Evolutionary conservation across 208 protist genomes (phyloP), one percentile per base, ranked within the genome.

Genomic region (Trypanosoma mega): DNA sequence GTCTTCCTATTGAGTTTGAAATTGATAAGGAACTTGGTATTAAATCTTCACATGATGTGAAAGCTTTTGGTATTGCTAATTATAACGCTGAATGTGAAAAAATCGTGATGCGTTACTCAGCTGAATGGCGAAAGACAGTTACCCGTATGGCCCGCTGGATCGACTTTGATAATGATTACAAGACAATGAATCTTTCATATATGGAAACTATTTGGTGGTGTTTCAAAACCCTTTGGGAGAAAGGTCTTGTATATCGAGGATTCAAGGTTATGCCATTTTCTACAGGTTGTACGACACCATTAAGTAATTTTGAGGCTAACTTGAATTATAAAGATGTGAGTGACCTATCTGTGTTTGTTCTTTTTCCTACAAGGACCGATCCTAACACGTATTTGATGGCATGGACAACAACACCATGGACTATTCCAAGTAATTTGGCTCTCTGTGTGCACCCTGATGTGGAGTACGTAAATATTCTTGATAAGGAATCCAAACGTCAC

Each of bases 191-290:
- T 69, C 58, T 90, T 5, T 74, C 66, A 14, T 99, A 99, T 86
- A 99, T 99, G 99, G 98, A 99, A 80, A 97, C 80, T 63, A 97
- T 99, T n/a, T 99, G 99, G 99, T 99, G 98, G 97, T 98, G 99
- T 1, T 99, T 99, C 77, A 87, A 90, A 50, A 66, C 98, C 70
- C 74, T 99, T 11, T 98, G 82, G 76, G 77, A 99, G n/a, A 98
- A 99, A 72, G 84, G 74, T 31, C 78, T 99, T 5, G 97, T 99
- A 20, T 99, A 99, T 73, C 84, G 96, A 31, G 99, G 99, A 33
- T 98, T 97, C 76, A 99, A 99, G 63, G 98, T 99, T n/a, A 99
- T 99, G 98, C 98, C 98, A 18, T 99, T 94, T 73, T 99, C 97
- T 7, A 99, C 97, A 26, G 98, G 80, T 41, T 99, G 97, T 78